A percentile compares a stretch with the other conserved stretches of the same genome.
phyloP scores from a whole-genome alignment of 192 early-diverging fungal species.

The Coemansia brasiliensis region DNA sequence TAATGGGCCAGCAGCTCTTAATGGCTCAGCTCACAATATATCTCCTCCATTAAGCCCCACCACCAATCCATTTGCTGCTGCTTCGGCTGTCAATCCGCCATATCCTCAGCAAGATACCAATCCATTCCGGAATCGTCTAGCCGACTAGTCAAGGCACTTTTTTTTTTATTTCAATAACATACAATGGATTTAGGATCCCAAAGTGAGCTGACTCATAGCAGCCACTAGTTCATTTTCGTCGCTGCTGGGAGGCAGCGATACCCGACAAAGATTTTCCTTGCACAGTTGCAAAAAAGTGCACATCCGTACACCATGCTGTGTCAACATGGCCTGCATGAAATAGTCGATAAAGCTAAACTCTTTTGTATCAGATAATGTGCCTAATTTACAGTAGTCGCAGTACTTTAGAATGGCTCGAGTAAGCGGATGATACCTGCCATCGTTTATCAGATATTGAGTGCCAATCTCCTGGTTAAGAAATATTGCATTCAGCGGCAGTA shows the following conservation, averaged over 20 bases:
- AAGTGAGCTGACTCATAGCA: constrained; percentile 21
- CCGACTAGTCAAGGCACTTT: not conserved
- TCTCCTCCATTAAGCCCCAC: constrained; percentile 77
- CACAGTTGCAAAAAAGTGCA: constrained; percentile 26
- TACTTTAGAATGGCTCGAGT: constrained; percentile 18
- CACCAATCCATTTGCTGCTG: not conserved
- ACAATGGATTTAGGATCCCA: not conserved
- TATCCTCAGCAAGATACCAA: not conserved
- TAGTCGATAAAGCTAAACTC: constrained; percentile 34
- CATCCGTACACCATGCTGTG: constrained; percentile 30
- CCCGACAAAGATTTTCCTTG: constrained; percentile 12
- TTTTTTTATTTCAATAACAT: constrained; percentile 1
- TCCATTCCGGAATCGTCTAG: not conserved
- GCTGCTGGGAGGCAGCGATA: not conserved
- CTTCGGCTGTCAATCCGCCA: not conserved
- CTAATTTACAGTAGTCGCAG: constrained; percentile 12
- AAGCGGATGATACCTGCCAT: constrained; percentile 27
- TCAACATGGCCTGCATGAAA: constrained; percentile 44
- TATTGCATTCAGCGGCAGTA: constrained; percentile 37
- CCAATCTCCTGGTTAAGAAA: constrained; percentile 20
- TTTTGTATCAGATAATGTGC: not conserved
- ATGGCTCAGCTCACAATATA: constrained; percentile 92
- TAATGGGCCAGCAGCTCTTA: constrained; percentile 34
- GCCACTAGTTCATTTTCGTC: constrained; percentile 23
- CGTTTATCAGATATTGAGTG: constrained; percentile 13